Base-by-base conservation (phyloP, 441 rosid species). In the Lepidium campestre region DNA sequence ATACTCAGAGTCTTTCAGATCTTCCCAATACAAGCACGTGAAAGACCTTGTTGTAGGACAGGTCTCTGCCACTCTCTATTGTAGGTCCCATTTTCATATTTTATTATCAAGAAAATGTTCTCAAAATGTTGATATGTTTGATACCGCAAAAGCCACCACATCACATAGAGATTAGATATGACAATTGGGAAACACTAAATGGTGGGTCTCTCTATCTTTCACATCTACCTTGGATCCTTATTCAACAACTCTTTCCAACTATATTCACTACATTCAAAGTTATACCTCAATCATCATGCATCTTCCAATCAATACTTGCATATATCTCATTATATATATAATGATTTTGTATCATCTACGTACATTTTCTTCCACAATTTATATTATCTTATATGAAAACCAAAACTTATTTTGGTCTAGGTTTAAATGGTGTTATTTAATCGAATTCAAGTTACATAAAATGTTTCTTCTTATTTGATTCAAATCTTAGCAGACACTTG, bases 21-120 rank as follows among this genome's bases (percentile, higher is more conserved):
- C 44, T 59, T 70, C 70, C 80, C 72, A 74, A 77, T 80, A 57
- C 63, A 74, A 59, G 76, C 91, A 85, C 81, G 91, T 84, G 91
- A 79, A 61, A 73, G 62, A 77, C 81, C 83, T 78, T 76, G 73
- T 67, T 74, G 82, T 78, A 78, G 86, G 86, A 64, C 86, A 78
- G 65, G 62, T 73, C 77, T 68, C 70, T 62, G 57, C 75, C 84
- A 68, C 57, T 71, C 45, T 71, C 45, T 62, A 36, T 57, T 47
- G 72, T 77, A 50, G 83, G 87, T 35, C 79, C 73, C 56, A 29
- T 57, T 59, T 66, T 22, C 14, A 36, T 35, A 44, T 54, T 20
- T 15, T 44, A 15, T 49, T n/a, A n/a, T n/a, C n/a, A n/a, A n/a
- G n/a, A 27, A 27, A 27, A 7, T 37, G 29, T 53, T 60, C 41